Conservation (phyloP, 176 grass and related monocot genomes). For the Triticum urartu region DNA sequence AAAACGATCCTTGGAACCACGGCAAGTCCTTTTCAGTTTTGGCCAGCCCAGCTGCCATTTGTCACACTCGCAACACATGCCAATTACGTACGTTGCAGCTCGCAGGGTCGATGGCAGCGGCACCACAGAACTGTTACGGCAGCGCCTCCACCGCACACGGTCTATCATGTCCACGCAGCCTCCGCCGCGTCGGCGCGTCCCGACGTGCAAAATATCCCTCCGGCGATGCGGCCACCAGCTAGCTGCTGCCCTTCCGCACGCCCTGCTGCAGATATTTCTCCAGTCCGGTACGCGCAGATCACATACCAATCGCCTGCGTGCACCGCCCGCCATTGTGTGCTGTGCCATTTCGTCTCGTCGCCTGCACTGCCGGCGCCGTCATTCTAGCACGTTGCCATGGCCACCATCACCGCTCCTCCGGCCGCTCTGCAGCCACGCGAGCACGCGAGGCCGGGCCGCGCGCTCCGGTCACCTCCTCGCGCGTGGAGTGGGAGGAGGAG, state of each 20-base stretch:
- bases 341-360: neutral
- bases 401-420: slow-evolving; percentile 16
- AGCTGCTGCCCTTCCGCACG: neutral
- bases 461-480: neutral
- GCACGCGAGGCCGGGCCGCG: neutral
- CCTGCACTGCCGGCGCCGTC: neutral
- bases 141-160: slow-evolving; percentile 36
- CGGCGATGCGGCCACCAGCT: neutral
- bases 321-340: neutral
- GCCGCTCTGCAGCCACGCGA: slow-evolving; percentile 33
- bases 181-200: slow-evolving; percentile 19
- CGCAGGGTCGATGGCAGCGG: neutral
- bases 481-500: neutral
- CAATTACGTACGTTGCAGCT: neutral
- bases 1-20: neutral
- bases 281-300: neutral
- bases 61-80: neutral
- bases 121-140: slow-evolving; percentile 26
- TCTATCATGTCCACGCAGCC: slow-evolving; percentile 26
- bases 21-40: neutral
- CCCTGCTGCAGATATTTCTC: slow-evolving; percentile 20
- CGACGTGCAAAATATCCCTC: slow-evolving; percentile 28
- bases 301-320: slow-evolving; percentile 4
- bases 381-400: neutral
- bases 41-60: slow-evolving; percentile 14